Conservation (phyloP, 306 rosid genomes). For the Trifolium repens region DNA sequence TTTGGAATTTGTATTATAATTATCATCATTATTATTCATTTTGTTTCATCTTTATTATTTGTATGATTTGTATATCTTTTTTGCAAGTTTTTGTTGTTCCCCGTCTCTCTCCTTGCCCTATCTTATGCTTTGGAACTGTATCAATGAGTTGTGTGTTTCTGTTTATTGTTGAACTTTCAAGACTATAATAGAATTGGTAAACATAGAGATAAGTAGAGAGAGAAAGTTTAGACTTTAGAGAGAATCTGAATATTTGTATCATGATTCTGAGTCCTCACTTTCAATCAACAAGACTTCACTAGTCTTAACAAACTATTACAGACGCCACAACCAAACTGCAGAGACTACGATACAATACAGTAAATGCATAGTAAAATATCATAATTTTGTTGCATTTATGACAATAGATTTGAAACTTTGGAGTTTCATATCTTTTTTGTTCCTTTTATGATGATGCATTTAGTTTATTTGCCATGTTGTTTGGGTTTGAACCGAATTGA, state of each 20-base stretch:
- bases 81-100: background rate
- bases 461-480: constrained; percentile 23
- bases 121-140: background rate
- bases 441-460: constrained; percentile 18
- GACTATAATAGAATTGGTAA: background rate
- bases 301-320: background rate
- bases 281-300: background rate
- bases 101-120: constrained; percentile 12
- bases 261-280: background rate
- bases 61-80: background rate
- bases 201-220: background rate
- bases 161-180: constrained; percentile 28
- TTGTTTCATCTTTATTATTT: background rate
- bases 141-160: constrained; percentile 6
- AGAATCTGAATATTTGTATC: background rate
- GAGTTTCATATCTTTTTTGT: constrained; percentile 13
- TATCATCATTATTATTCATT: background rate
- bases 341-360: background rate
- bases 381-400: constrained; percentile 24
- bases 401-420: constrained; percentile 25
- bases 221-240: background rate
- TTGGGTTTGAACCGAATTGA: constrained; percentile 37
- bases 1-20: background rate
- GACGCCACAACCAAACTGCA: background rate
- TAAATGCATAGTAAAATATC: background rate